Conservation (phyloP, 2,329 filamentous ascomycete species). For the Juglanconis juglandina region DNA sequence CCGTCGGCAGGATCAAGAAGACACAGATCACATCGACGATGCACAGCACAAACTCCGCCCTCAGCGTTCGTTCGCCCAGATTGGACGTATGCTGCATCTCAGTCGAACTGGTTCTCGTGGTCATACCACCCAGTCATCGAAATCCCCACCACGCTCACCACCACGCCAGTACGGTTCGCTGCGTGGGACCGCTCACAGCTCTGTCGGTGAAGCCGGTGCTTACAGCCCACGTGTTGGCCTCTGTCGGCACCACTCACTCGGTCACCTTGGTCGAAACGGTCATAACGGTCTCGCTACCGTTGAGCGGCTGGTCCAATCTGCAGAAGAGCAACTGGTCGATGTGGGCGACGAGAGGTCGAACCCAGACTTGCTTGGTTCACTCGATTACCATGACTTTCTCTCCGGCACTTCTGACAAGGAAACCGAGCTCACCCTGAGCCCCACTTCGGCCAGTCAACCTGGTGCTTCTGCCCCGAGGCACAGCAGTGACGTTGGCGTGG, state of each 20-base stretch:
- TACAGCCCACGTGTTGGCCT: not conserved
- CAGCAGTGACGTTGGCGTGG: not conserved
- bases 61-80: not conserved
- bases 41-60: not conserved
- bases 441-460: not conserved
- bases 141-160: not conserved
- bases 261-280: not conserved
- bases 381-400: conserved; percentile 13
- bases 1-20: not conserved
- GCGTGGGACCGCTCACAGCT: not conserved
- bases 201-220: not conserved
- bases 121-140: not conserved
- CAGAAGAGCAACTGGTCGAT: not conserved
- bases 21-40: not conserved
- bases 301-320: too few relatives aligned
- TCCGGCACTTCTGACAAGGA: not conserved
- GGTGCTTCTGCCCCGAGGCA: not conserved
- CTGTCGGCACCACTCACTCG: not conserved
- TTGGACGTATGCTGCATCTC: not conserved
- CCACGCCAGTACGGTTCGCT: not conserved
- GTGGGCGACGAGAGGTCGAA: not conserved
- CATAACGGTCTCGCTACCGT: not conserved
- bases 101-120: not conserved
- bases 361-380: not conserved
- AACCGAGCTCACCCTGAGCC: not conserved